phyloP scores from a whole-genome alignment of 2,329 filamentous ascomycete species.

The Pyrenophora tritici-repentis region DNA sequence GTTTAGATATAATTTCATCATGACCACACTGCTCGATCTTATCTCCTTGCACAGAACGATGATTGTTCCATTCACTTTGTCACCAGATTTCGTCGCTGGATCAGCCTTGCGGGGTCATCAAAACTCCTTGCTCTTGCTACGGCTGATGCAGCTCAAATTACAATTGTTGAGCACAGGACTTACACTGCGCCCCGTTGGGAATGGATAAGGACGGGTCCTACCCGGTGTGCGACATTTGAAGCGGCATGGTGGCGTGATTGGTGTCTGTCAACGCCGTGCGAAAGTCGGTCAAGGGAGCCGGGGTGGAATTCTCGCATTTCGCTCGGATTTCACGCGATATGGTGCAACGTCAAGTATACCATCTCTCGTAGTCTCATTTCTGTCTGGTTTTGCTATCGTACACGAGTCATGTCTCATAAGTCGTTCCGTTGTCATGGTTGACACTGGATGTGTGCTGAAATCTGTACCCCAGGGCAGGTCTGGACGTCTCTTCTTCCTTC shows the following conservation, averaged over 20 bases:
- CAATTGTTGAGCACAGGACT: too few relatives aligned
- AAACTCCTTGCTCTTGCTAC: too few relatives aligned
- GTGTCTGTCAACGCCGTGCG: not conserved
- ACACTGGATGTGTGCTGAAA: slow-evolving; percentile 1
- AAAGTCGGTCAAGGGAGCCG: not conserved
- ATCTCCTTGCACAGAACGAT: too few relatives aligned
- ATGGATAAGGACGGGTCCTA: too few relatives aligned
- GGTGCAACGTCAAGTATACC: not conserved
- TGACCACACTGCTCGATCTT: too few relatives aligned
- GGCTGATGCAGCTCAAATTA: too few relatives aligned
- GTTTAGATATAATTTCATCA: too few relatives aligned
- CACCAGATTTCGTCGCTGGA: not conserved
- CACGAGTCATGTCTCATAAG: slow-evolving; percentile 2
- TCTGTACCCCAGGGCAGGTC: not conserved
- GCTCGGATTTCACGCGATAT: slow-evolving; percentile 4
- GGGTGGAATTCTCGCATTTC: slow-evolving; percentile 2
- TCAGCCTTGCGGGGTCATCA: slow-evolving; percentile 13
- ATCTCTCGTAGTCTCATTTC: not conserved
- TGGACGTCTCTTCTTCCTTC: not conserved
- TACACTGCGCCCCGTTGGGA: too few relatives aligned
- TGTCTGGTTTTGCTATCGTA: slow-evolving; percentile 1
- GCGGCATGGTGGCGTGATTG: slow-evolving; percentile 1
- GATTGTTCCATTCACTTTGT: too few relatives aligned
- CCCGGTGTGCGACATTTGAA: not conserved
- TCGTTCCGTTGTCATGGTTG: not conserved